Percentiles rank a stretch among this genome's conserved stretches.
phyloP scores from a whole-genome alignment of 2,329 filamentous ascomycete genomes.

The Drechslerella stenobrocha region DNA sequence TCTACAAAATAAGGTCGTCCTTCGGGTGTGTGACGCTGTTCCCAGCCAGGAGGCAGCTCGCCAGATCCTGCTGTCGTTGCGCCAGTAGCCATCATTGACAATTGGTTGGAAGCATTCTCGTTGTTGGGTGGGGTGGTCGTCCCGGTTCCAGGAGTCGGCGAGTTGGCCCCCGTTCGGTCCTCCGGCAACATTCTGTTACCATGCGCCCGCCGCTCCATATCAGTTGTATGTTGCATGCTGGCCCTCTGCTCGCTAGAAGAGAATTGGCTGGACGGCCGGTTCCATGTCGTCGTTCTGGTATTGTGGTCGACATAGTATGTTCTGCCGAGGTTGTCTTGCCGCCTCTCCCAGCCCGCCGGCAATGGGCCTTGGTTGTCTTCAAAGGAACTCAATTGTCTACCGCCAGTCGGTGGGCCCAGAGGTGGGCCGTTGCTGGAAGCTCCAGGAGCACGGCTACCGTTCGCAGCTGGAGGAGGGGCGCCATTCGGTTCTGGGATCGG shows the following conservation, averaged over 20 bases:
- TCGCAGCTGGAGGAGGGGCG: constrained; percentile 56
- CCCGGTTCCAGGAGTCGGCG: constrained; percentile 67
- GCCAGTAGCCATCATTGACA: constrained; percentile 91
- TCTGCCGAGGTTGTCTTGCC: constrained; percentile 89
- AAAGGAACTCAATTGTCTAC: constrained; percentile 78
- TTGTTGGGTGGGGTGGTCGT: constrained; percentile 54
- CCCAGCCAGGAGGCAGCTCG: constrained; percentile 93
- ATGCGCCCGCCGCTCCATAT: constrained; percentile 88
- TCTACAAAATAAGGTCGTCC: constrained; percentile 96
- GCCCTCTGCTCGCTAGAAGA: constrained; percentile 75
- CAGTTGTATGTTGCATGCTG: constrained; percentile 85
- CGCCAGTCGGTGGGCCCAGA: constrained; percentile 54
- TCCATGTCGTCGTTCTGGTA: constrained; percentile 95
- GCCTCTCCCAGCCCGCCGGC: constrained; percentile 90
- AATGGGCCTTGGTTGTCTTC: constrained; percentile 93
- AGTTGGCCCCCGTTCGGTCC: constrained; percentile 89
- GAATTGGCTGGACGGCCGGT: constrained; percentile 76
- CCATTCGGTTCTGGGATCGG: constrained; percentile 54
- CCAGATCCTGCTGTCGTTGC: constrained; percentile 92
- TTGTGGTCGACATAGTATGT: constrained; percentile 99
- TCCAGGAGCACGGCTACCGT: constrained; percentile 55
- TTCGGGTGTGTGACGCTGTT: constrained; percentile 93
- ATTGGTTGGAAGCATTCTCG: constrained; percentile 62
- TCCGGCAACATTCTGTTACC: constrained; percentile 95
- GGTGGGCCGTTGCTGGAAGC: constrained; percentile 56